These are phyloP conservation scores for Fusarium sp. DNA, from an alignment of 2,329 filamentous ascomycete species.

Conservation along the genomic window DNA sequence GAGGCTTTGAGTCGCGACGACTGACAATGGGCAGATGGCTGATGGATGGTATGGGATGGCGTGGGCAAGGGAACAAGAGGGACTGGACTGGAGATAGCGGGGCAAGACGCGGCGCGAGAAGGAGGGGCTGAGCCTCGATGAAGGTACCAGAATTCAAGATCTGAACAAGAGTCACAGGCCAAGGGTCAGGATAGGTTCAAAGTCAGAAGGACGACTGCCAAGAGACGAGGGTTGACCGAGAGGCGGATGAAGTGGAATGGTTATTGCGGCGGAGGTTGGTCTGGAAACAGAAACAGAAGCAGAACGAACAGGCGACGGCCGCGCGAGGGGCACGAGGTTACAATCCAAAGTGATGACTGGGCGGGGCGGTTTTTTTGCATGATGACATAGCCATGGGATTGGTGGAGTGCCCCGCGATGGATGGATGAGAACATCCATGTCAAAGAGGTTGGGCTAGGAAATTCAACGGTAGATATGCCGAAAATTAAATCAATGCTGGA, in stretches of 20 bases:
- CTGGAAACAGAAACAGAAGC: slow-evolving; percentile 14
- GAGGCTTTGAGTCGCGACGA: slow-evolving; percentile 6
- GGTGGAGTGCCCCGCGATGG: slow-evolving; percentile 37
- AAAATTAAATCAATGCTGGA: neutral
- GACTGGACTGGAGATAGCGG: neutral
- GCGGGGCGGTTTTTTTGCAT: slow-evolving; percentile 26
- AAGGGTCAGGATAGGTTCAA: slow-evolving; percentile 15
- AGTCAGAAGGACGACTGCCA: slow-evolving; percentile 22
- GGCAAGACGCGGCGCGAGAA: slow-evolving; percentile 1
- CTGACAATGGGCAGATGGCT: slow-evolving; percentile 15
- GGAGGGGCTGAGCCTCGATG: slow-evolving; percentile 6
- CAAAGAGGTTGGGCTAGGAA: neutral
- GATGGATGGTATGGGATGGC: slow-evolving; percentile 7
- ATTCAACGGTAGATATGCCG: neutral
- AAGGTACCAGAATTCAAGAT: neutral
- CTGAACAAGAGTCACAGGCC: slow-evolving; percentile 14
- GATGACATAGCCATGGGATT: slow-evolving; percentile 33
- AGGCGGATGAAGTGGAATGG: slow-evolving; percentile 33
- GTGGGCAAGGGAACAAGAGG: slow-evolving; percentile 1
- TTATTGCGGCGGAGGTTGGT: slow-evolving; percentile 31
- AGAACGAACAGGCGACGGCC: neutral
- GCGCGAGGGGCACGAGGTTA: slow-evolving; percentile 35
- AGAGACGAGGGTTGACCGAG: slow-evolving; percentile 17
- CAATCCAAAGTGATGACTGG: slow-evolving; percentile 24
- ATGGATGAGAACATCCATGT: neutral